These are phyloP conservation scores for Jaapia argillacea DNA, from an alignment of 768 basidiomycete genomes.

Conservation along the genomic window DNA sequence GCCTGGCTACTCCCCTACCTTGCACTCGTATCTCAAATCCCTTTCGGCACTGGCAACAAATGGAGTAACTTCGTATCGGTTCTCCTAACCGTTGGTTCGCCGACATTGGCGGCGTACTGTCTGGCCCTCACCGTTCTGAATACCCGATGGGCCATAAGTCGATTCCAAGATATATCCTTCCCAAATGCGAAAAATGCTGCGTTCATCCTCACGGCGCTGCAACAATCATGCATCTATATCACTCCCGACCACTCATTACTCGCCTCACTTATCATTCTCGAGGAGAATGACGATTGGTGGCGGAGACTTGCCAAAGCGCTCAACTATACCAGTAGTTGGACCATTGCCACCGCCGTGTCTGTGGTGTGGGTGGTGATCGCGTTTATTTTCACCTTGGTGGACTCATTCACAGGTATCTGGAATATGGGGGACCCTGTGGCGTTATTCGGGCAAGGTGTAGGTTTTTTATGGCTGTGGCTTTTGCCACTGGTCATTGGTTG, in stretches of 20 bases:
- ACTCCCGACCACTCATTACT: constrained; percentile 18
- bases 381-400: constrained; percentile 27
- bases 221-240: constrained; percentile 24
- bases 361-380: constrained; percentile 36
- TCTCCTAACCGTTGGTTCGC: neutral
- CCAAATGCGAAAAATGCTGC: too few species aligned
- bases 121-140: too few species aligned
- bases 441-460: constrained; percentile 27
- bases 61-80: neutral
- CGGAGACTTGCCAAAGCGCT: constrained; percentile 19
- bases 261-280: constrained; percentile 31
- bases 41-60: neutral
- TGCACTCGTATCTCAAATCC: neutral
- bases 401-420: too few species aligned
- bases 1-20: neutral
- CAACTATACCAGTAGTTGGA: constrained; percentile 29
- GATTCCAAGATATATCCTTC: too few species aligned
- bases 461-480: constrained; percentile 34
- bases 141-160: too few species aligned
- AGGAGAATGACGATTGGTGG: constrained; percentile 35
- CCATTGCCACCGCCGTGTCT: constrained; percentile 26
- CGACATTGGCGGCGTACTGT: too few species aligned
- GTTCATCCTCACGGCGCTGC: too few species aligned
- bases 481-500: constrained; percentile 30
- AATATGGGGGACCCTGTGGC: too few species aligned